A percentile compares a stretch with the other conserved stretches of the same genome.
phyloP scores from a whole-genome alignment of 208 protist species.

The Crithidia brevicula region DNA sequence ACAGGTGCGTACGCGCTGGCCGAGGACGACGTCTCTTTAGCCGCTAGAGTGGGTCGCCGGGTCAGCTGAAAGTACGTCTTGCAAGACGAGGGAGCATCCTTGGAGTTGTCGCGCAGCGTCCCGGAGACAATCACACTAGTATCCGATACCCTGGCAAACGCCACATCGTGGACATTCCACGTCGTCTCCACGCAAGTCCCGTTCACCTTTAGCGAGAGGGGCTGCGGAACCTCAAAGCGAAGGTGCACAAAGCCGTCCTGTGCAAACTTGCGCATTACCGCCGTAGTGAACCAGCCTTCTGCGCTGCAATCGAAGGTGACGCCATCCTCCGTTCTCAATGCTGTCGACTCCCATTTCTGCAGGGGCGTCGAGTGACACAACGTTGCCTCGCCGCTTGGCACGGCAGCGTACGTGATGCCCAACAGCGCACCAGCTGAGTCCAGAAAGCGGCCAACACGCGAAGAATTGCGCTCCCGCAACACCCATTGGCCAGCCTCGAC shows the following conservation, averaged over 20 bases:
- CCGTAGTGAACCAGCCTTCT: slow-evolving; percentile 3
- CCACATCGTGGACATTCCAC: slow-evolving; percentile 31
- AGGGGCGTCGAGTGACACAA: slow-evolving; percentile 19
- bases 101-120: slow-evolving; percentile 11
- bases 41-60: neutral
- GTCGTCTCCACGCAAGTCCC: slow-evolving; percentile 26
- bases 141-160: slow-evolving; percentile 17
- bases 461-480: slow-evolving; percentile 2
- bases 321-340: neutral
- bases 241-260: slow-evolving; percentile 9
- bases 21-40: neutral
- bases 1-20: slow-evolving; percentile 14
- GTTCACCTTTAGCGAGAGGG: slow-evolving; percentile 21
- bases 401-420: slow-evolving; percentile 23
- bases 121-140: slow-evolving; percentile 25
- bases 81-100: slow-evolving; percentile 9
- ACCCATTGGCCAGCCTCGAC: slow-evolving; percentile 9
- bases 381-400: slow-evolving; percentile 6
- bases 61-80: slow-evolving; percentile 42
- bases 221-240: slow-evolving; percentile 17
- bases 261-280: slow-evolving; percentile 1
- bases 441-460: slow-evolving; percentile 5
- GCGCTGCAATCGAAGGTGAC: slow-evolving; percentile 1
- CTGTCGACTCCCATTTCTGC: slow-evolving; percentile 6
- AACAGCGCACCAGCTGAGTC: slow-evolving; percentile 6